Evolutionary conservation across 768 basidiomycete genomes (phyloP).

Genomic region (Xerocomellus chrysenteron): DNA sequence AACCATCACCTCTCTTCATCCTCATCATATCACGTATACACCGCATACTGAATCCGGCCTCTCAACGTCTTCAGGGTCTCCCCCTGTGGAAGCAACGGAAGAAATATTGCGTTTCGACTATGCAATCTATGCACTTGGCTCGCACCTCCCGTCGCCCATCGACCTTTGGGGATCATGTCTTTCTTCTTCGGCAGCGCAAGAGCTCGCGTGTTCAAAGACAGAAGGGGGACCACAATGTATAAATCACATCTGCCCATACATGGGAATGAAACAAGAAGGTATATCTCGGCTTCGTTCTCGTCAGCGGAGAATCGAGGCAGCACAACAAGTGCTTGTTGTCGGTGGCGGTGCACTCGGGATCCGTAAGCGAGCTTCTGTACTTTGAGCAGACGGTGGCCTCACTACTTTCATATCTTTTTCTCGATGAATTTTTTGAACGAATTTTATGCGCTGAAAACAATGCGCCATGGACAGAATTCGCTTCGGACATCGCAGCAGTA

Average conservation of each 20-base stretch:
- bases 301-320: slow-evolving; percentile 47
- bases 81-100: background rate
- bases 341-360: slow-evolving; percentile 76
- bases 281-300: slow-evolving; percentile 51
- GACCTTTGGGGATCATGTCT: slow-evolving; percentile 46
- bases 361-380: slow-evolving; percentile 41
- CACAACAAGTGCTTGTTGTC: slow-evolving; percentile 57
- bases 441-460: background rate
- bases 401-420: background rate
- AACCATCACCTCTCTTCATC: slow-evolving; percentile 39
- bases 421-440: background rate
- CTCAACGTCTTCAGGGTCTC: background rate
- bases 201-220: background rate
- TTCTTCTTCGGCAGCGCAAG: background rate
- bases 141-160: slow-evolving; percentile 52
- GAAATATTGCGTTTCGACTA: slow-evolving; percentile 50
- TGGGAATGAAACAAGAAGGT: slow-evolving; percentile 48
- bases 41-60: background rate
- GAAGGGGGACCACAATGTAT: background rate
- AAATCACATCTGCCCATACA: slow-evolving; percentile 20
- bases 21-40: slow-evolving; percentile 37
- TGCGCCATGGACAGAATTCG: slow-evolving; percentile 47
- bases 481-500: slow-evolving; percentile 57
- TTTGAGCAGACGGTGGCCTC: background rate
- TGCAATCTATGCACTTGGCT: slow-evolving; percentile 60